These are phyloP conservation scores for Cucurbita argyrosperma DNA, from an alignment of 306 rosid species.

Conservation along the genomic window DNA sequence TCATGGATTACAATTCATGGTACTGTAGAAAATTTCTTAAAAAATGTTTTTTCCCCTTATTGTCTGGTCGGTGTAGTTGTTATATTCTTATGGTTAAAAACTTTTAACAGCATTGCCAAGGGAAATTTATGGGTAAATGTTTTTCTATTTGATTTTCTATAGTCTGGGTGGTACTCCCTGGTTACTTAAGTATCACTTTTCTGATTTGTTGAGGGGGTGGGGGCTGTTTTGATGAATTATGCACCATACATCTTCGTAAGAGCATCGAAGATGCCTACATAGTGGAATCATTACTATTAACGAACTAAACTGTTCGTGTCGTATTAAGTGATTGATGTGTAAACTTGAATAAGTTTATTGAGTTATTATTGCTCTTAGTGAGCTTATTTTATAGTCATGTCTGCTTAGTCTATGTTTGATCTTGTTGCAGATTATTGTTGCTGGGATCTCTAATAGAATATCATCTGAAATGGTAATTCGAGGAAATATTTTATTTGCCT, in stretches of 20 bases:
- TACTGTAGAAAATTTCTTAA: neutral
- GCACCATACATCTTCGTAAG: neutral
- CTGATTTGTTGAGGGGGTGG: neutral
- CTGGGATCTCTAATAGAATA: constrained; percentile 68
- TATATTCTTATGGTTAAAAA: neutral
- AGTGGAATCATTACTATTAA: neutral
- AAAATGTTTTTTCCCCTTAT: neutral
- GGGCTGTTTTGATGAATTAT: neutral
- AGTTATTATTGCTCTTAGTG: neutral
- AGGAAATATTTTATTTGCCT: neutral
- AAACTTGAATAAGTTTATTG: neutral
- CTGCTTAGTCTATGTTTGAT: neutral
- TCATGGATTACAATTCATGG: neutral
- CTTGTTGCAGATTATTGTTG: constrained; percentile 62
- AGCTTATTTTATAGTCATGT: neutral
- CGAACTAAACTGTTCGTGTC: neutral
- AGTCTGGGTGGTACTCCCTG: neutral
- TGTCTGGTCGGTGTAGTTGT: neutral
- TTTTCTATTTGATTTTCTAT: neutral
- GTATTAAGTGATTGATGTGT: neutral
- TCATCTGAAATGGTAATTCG: constrained; percentile 65
- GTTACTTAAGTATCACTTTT: neutral
- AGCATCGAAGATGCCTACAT: neutral
- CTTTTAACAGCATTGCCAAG: neutral
- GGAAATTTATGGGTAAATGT: neutral